phyloP scores from a whole-genome alignment of 208 protist genomes.

The Porcisia hertigi region DNA sequence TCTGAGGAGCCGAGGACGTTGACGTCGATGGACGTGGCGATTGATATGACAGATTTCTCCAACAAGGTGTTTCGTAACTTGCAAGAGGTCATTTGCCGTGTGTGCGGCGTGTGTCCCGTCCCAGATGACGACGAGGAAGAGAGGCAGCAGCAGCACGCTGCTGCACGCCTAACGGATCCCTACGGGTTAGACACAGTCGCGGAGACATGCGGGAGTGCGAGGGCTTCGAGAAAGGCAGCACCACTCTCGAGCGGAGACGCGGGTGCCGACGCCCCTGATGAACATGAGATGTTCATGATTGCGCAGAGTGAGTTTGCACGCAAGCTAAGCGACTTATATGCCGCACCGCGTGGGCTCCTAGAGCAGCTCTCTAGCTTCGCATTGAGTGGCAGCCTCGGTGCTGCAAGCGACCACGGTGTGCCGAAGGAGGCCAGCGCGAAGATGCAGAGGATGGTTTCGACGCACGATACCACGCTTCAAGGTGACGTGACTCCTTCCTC shows the following conservation, averaged over 20 bases:
- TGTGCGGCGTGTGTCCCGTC: constrained; percentile 28
- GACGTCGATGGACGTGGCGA: constrained; percentile 54
- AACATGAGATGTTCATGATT: constrained; percentile 16
- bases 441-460: background rate
- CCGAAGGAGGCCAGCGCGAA: background rate
- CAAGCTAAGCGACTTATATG: constrained; percentile 60
- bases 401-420: background rate
- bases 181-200: background rate
- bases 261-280: constrained; percentile 1
- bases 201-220: background rate
- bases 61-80: constrained; percentile 58
- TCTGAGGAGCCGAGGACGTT: constrained; percentile 27
- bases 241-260: background rate
- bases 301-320: constrained; percentile 36
- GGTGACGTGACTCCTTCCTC: background rate
- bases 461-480: background rate
- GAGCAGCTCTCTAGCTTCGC: constrained; percentile 64
- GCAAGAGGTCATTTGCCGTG: constrained; percentile 42
- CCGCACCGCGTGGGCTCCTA: constrained; percentile 53
- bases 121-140: constrained; percentile 2
- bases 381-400: constrained; percentile 20
- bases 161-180: background rate
- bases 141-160: constrained; percentile 3
- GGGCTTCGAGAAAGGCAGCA: background rate
- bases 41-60: constrained; percentile 80